A percentile compares a stretch with the other conserved stretches of the same genome.
phyloP scores from a whole-genome alignment of 1,284 basidiomycete species.

The Leccinum discolor region DNA sequence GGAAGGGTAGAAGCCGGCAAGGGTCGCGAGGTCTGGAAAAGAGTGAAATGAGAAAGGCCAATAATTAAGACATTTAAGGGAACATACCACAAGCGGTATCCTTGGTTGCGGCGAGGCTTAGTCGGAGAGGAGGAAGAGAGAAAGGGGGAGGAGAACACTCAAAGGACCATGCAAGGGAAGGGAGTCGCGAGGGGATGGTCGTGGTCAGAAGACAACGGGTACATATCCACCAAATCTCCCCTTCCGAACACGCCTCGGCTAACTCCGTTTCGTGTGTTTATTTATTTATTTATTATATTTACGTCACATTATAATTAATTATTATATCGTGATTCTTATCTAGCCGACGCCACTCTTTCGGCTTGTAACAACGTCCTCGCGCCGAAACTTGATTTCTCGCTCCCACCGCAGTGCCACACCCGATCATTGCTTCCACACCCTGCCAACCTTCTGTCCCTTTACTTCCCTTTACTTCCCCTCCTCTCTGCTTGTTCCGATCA shows the following conservation, averaged over 20 bases:
- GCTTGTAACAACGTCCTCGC: constrained; percentile 14
- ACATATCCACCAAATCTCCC: constrained; percentile 26
- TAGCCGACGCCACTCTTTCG: constrained; percentile 28
- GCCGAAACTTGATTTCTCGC: constrained; percentile 9
- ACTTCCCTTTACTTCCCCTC: not conserved
- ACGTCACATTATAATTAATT: constrained; percentile 1
- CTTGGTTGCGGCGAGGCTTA: constrained; percentile 66
- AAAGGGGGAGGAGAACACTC: constrained; percentile 39
- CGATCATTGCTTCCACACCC: constrained; percentile 13
- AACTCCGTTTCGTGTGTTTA: constrained; percentile 19
- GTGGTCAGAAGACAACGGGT: constrained; percentile 31
- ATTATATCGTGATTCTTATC: constrained; percentile 23
- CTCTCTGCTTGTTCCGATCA: constrained; percentile 3
- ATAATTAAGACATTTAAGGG: not conserved
- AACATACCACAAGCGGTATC: constrained; percentile 74
- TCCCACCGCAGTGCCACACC: constrained; percentile 16
- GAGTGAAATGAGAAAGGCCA: not conserved
- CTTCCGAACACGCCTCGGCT: constrained; percentile 25
- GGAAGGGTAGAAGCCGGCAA: constrained; percentile 76
- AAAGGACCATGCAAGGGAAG: constrained; percentile 36
- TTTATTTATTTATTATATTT: constrained; percentile 5
- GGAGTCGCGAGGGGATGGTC: constrained; percentile 17
- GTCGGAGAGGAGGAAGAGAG: constrained; percentile 34
- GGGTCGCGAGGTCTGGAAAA: constrained; percentile 87
- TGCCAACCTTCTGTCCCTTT: not conserved